These are phyloP conservation scores for Phialophora verrucosa DNA, from an alignment of 2,329 filamentous ascomycete genomes.

Conservation along the genomic window DNA sequence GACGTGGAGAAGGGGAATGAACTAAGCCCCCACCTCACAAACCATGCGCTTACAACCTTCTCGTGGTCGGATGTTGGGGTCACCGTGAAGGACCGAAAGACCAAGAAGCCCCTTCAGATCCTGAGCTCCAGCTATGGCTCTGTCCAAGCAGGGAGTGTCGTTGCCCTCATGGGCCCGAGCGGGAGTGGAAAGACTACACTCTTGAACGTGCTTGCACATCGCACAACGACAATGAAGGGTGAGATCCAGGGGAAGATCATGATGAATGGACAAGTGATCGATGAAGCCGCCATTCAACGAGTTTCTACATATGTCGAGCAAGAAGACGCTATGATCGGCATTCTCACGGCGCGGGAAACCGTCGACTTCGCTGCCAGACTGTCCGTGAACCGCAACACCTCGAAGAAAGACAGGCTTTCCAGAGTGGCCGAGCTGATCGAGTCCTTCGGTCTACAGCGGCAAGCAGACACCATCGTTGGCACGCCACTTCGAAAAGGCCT, in stretches of 20 bases:
- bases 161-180: constrained; percentile 82
- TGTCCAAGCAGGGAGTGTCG: constrained; percentile 67
- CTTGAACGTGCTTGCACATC: constrained; percentile 76
- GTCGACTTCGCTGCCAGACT: constrained; percentile 77
- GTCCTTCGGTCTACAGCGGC: constrained; percentile 73
- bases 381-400: constrained; percentile 59
- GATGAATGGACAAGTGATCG: constrained; percentile 66
- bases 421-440: constrained; percentile 71
- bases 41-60: constrained; percentile 68
- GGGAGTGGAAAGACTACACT: constrained; percentile 80
- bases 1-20: constrained; percentile 29
- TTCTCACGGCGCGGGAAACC: constrained; percentile 79
- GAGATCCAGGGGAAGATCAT: constrained; percentile 60
- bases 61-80: constrained; percentile 72
- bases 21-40: constrained; percentile 60
- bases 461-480: constrained; percentile 74
- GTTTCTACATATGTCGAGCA: constrained; percentile 84
- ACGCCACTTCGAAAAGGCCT: constrained; percentile 84
- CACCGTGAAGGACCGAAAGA: constrained; percentile 72
- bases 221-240: constrained; percentile 60
- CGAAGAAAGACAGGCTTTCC: constrained; percentile 63
- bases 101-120: constrained; percentile 67
- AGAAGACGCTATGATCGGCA: constrained; percentile 82
- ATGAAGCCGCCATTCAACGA: constrained; percentile 63
- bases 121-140: constrained; percentile 68